Conservation (phyloP, 257 asterid species). For the Sherardia arvensis region DNA sequence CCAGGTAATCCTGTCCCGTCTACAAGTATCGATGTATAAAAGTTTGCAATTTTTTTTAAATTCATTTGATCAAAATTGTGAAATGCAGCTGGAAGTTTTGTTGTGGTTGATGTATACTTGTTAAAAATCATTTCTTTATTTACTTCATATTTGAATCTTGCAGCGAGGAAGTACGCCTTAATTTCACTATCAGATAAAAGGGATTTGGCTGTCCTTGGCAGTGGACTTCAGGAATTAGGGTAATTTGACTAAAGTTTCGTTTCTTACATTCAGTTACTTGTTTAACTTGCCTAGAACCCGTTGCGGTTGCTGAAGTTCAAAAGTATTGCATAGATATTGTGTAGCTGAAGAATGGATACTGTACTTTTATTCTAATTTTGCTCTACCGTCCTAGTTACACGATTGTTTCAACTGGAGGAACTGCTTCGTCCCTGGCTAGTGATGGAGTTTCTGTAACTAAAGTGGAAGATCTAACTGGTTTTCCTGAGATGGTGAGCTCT, state of each 20-base stretch:
- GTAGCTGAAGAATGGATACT: not conserved
- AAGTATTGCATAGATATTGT: not conserved
- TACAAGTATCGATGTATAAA: not conserved
- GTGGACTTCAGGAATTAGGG: conserved; percentile 84
- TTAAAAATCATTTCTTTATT: not conserved
- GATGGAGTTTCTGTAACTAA: conserved; percentile 78
- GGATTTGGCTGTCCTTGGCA: conserved; percentile 68
- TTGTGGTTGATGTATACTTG: not conserved
- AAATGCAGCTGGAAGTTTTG: not conserved
- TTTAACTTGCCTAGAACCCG: not conserved
- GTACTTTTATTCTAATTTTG: not conserved
- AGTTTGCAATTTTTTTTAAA: not conserved
- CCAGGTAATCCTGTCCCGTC: conserved; percentile 42
- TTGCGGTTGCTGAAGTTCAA: not conserved
- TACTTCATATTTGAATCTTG: conserved; percentile 5
- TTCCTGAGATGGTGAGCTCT: conserved; percentile 81
- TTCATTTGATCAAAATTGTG: not conserved
- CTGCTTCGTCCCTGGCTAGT: conserved; percentile 70
- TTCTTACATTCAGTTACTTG: not conserved
- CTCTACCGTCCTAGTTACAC: conserved; percentile 40
- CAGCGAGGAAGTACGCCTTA: conserved; percentile 73
- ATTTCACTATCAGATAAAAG: conserved; percentile 86
- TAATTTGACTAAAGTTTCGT: conserved; percentile 12
- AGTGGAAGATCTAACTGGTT: conserved; percentile 85
- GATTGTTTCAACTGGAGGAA: conserved; percentile 96